Evolutionary conservation across 495 filamentous ascomycete species (phyloP).

Genomic region (Mytilinidion resinicola): DNA sequence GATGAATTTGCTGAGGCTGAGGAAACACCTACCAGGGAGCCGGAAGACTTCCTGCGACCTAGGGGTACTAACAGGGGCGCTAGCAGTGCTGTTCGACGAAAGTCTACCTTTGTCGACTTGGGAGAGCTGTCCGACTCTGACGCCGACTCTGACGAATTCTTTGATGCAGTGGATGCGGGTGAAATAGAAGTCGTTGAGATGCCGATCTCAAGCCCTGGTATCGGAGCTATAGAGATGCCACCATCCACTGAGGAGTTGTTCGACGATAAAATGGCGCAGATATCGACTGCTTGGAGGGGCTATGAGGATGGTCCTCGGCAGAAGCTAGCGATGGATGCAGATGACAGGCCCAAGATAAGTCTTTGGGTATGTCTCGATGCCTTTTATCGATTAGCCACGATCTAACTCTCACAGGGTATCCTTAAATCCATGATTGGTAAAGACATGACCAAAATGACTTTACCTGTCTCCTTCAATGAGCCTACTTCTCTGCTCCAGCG

Average conservation of each 20-base stretch:
- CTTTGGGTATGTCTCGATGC: constrained; percentile 68
- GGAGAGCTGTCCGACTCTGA: constrained; percentile 53
- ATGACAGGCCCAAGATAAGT: constrained; percentile 87
- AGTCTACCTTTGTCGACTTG: constrained; percentile 49
- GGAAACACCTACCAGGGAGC: constrained; percentile 7
- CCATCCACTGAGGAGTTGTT: constrained; percentile 41
- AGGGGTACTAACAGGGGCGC: background rate
- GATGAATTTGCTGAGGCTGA: constrained; percentile 15
- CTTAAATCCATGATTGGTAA: constrained; percentile 99
- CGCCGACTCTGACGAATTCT: constrained; percentile 85
- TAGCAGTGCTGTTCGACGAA: constrained; percentile 39
- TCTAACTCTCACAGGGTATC: constrained; percentile 61
- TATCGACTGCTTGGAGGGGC: constrained; percentile 73
- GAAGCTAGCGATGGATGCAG: constrained; percentile 80
- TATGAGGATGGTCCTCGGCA: constrained; percentile 81
- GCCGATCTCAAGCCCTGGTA: constrained; percentile 38
- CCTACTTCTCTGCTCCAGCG: constrained; percentile 95
- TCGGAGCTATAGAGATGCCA: constrained; percentile 32
- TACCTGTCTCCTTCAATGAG: constrained; percentile 98
- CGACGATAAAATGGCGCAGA: constrained; percentile 49
- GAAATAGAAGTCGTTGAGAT: constrained; percentile 72
- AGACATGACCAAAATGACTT: constrained; percentile 99
- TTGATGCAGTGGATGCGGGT: constrained; percentile 91
- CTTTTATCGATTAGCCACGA: background rate
- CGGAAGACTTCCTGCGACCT: constrained; percentile 1